Evolutionary conservation across 192 early-diverging fungal genomes (phyloP).

Genomic region (Powellomyces hirtus): DNA sequence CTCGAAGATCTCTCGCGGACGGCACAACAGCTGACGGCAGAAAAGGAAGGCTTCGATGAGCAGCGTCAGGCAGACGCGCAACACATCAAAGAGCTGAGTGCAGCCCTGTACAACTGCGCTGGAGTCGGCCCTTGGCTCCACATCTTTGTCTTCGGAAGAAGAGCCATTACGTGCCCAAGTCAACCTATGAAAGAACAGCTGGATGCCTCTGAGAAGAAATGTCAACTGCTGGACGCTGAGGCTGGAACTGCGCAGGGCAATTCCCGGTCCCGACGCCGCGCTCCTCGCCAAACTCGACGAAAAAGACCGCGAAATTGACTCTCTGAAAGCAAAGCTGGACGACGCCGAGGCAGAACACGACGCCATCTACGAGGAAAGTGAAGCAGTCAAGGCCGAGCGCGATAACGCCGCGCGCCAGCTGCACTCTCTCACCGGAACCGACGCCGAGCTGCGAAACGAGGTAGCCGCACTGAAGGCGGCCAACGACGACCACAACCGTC

Average conservation of each 20-base stretch:
- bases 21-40: background rate
- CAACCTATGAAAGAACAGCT: no score
- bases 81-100: no score
- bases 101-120: no score
- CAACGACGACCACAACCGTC: background rate
- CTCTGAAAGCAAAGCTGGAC: background rate
- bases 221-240: no score
- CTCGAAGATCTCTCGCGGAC: background rate
- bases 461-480: background rate
- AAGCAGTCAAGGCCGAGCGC: background rate
- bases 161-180: no score
- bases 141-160: no score
- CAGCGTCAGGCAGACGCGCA: no score
- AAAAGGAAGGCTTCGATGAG: background rate
- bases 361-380: background rate
- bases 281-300: background rate
- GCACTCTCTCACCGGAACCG: background rate
- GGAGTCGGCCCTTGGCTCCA: no score
- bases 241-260: no score
- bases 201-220: no score
- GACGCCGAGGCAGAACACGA: background rate
- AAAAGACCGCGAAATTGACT: background rate
- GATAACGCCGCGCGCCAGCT: background rate
- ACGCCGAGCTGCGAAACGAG: background rate
- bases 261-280: background rate